Base-by-base conservation (phyloP, 768 basidiomycete species). In the Boletus subcaerulescens region DNA sequence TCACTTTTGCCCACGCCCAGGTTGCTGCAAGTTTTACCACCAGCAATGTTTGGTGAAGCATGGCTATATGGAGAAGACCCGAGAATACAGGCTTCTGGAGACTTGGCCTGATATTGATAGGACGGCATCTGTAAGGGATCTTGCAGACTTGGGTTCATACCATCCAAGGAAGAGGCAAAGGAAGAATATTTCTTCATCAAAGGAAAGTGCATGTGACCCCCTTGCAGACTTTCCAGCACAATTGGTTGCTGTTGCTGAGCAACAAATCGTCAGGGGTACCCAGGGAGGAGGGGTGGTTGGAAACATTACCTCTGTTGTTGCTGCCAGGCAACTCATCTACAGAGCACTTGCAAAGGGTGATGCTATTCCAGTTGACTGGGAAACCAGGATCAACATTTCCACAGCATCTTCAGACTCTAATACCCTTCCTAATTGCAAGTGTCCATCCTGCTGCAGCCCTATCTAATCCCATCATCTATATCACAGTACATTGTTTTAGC, bases 1-100 rank as follows among this genome's bases (percentile, higher is more conserved):
- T 69, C 81, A 85, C 50, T 83, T 83, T 50, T 86, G 85, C 60
- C 82, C 83, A 0, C 76, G 79, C 0, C 80, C 78, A 0, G 50
- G 58, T 0, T 86, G 85, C 56, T 65, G 74, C 12, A 73, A 63
- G 5, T 75, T 71, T 9, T 85, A 77, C 55, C 85, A 86, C 60
- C 71, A 74, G 12, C 22, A 58, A 0, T 86, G 85, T 53, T 65
- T 86, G 5, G 18, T 73, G 12, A 60, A 60, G 13, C 43, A 53
- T 5, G 69, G 66, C 1, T 69, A 62, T 42, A 55, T 65, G n/a
- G 65, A 72, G 12, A 36, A 57, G 8, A 17, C 38, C 0, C 65
- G 69, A 2, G 46, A 57, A 0, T 58, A 67, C 4, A 67, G 68
- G 10, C 58, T 78, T 6, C 52, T 82, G 2, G 62, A 68, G 3